These are phyloP conservation scores for Bipolaris bicolor DNA, from an alignment of 2,329 filamentous ascomycete species.

Conservation along the genomic window DNA sequence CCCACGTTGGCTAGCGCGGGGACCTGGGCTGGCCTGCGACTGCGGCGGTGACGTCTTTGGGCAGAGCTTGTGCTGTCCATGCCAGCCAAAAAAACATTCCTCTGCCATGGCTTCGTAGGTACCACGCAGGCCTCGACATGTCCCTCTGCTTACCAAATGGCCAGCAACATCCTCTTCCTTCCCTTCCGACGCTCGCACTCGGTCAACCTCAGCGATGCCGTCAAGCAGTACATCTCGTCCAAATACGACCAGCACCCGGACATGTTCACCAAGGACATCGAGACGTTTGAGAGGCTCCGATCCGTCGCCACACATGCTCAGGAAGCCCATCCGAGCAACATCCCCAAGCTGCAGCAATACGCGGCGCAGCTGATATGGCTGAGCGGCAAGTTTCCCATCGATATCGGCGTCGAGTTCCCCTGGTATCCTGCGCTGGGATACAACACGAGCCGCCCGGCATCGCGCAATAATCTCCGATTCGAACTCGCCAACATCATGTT, in stretches of 20 bases:
- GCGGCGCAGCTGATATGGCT: slow-evolving; percentile 93
- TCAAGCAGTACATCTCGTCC: slow-evolving; percentile 93
- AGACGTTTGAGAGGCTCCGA: slow-evolving; percentile 82
- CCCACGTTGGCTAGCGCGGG: slow-evolving; percentile 20
- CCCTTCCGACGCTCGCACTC: slow-evolving; percentile 87
- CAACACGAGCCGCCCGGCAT: slow-evolving; percentile 74
- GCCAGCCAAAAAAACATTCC: slow-evolving; percentile 18
- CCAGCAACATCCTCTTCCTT: slow-evolving; percentile 71
- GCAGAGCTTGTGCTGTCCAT: slow-evolving; percentile 21
- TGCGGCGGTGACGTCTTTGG: slow-evolving; percentile 34
- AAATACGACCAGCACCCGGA: slow-evolving; percentile 99
- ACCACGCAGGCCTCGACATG: not conserved
- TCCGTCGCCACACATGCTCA: slow-evolving; percentile 86
- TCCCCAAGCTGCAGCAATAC: slow-evolving; percentile 88
- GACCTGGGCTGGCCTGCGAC: slow-evolving; percentile 6
- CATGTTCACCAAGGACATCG: slow-evolving; percentile 90
- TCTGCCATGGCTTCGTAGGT: slow-evolving; percentile 38
- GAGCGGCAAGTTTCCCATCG: slow-evolving; percentile 92
- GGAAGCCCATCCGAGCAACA: slow-evolving; percentile 85
- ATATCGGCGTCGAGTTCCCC: slow-evolving; percentile 92
- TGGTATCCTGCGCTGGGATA: slow-evolving; percentile 97
- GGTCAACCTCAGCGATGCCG: slow-evolving; percentile 78
- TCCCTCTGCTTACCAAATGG: slow-evolving; percentile 17
- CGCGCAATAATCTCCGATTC: slow-evolving; percentile 72
- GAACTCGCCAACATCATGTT: slow-evolving; percentile 92